A percentile compares a stretch with the other conserved stretches of the same genome.
Conservation (phyloP, 148 eudicot species). For the Pharnaceum exiguum region DNA sequence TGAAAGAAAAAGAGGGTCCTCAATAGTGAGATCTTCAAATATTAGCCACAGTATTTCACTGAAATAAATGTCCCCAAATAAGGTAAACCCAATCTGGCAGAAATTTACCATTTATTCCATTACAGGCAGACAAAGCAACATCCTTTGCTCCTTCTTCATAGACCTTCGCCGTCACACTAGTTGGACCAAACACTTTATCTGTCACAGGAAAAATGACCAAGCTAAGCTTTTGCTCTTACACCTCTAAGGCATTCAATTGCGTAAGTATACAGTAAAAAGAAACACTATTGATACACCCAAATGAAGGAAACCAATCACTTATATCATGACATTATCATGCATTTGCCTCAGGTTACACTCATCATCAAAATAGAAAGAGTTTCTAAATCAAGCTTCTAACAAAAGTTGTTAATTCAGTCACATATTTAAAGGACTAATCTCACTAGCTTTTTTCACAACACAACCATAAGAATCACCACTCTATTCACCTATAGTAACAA, state of each 20-base stretch:
- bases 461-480: too few species aligned
- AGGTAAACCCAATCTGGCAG: background rate
- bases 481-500: too few species aligned
- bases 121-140: slow-evolving; percentile 91
- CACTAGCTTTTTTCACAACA: too few species aligned
- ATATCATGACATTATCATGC: background rate
- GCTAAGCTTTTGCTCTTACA: background rate
- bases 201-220: slow-evolving; percentile 19
- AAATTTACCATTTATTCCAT: slow-evolving; percentile 87
- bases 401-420: background rate
- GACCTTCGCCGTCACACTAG: slow-evolving; percentile 59
- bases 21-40: background rate
- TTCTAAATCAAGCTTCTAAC: background rate
- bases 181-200: slow-evolving; percentile 84
- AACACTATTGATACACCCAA: background rate
- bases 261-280: background rate
- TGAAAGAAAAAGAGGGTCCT: slow-evolving; percentile 5
- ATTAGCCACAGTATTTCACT: background rate
- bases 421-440: too few species aligned
- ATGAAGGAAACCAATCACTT: background rate
- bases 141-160: slow-evolving; percentile 93
- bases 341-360: background rate
- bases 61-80: background rate
- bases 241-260: background rate
- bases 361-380: background rate